phyloP scores from a whole-genome alignment of 495 filamentous ascomycete genomes.

The Aspergillus steynii region DNA sequence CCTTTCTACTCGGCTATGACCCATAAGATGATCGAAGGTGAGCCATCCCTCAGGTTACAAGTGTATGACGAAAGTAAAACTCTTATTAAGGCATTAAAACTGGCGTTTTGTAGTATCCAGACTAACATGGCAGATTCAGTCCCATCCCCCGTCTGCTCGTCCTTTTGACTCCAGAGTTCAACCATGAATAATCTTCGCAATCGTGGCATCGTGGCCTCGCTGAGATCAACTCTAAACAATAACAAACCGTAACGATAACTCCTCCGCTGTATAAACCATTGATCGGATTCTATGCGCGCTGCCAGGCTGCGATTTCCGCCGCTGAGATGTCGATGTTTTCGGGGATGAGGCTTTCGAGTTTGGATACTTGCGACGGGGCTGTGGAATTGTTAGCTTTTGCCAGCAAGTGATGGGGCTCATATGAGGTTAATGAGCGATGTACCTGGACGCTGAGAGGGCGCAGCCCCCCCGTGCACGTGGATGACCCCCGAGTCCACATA shows the following conservation, averaged over 20 bases:
- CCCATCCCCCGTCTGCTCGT: neutral
- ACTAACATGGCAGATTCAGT: neutral
- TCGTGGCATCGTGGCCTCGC: neutral
- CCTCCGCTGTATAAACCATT: neutral
- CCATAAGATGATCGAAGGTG: too few species aligned
- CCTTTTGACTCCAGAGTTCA: neutral
- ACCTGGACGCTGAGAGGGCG: slow-evolving; percentile 37
- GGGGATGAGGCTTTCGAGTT: slow-evolving; percentile 31
- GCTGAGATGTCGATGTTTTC: slow-evolving; percentile 41
- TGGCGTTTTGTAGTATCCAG: neutral
- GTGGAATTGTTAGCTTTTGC: slow-evolving; percentile 17
- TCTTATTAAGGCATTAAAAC: neutral
- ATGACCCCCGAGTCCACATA: slow-evolving; percentile 38
- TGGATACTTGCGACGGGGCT: slow-evolving; percentile 33
- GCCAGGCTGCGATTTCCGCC: slow-evolving; percentile 38
- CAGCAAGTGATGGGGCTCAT: slow-evolving; percentile 11
- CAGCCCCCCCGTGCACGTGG: slow-evolving; percentile 31
- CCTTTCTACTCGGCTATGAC: too few species aligned
- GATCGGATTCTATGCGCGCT: slow-evolving; percentile 20
- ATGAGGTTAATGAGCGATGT: slow-evolving; percentile 15
- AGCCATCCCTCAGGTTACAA: too few species aligned
- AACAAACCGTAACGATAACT: neutral
- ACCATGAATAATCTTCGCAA: neutral
- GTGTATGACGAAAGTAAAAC: too few species aligned
- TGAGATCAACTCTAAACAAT: neutral